Evolutionary conservation across 441 rosid genomes (phyloP).

Genomic region (Erodium texanum): DNA sequence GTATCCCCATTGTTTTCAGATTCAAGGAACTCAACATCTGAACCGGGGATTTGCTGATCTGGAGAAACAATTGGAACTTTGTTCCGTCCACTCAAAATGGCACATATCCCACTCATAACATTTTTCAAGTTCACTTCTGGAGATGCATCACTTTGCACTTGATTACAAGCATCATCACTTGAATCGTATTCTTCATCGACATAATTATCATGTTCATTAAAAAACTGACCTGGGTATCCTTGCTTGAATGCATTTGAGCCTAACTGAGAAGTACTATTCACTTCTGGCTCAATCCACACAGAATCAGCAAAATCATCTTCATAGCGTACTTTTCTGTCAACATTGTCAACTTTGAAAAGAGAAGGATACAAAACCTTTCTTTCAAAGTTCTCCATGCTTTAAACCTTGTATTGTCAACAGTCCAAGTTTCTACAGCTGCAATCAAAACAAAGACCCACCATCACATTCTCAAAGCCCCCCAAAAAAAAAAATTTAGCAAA

Average conservation of each 20-base stretch:
- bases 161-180: constrained; percentile 24
- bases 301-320: constrained; percentile 34
- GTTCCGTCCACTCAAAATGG: constrained; percentile 70
- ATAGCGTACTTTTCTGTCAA: constrained; percentile 24
- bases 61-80: constrained; percentile 24
- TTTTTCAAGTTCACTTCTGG: constrained; percentile 85
- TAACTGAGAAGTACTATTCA: constrained; percentile 14
- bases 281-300: constrained; percentile 32
- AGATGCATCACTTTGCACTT: constrained; percentile 16
- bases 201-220: constrained; percentile 33
- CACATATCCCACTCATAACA: constrained; percentile 59
- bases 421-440: background rate
- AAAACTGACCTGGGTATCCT: constrained; percentile 33
- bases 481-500: background rate
- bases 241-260: constrained; percentile 29
- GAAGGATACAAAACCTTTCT: constrained; percentile 41
- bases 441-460: background rate
- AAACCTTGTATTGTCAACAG: constrained; percentile 9
- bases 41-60: constrained; percentile 34
- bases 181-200: constrained; percentile 55
- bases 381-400: constrained; percentile 41
- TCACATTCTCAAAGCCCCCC: background rate
- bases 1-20: constrained; percentile 72
- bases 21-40: constrained; percentile 75
- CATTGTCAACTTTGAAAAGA: constrained; percentile 30